Evolutionary conservation across 2,329 filamentous ascomycete species (phyloP).

Genomic region (Emmonsia crescens): DNA sequence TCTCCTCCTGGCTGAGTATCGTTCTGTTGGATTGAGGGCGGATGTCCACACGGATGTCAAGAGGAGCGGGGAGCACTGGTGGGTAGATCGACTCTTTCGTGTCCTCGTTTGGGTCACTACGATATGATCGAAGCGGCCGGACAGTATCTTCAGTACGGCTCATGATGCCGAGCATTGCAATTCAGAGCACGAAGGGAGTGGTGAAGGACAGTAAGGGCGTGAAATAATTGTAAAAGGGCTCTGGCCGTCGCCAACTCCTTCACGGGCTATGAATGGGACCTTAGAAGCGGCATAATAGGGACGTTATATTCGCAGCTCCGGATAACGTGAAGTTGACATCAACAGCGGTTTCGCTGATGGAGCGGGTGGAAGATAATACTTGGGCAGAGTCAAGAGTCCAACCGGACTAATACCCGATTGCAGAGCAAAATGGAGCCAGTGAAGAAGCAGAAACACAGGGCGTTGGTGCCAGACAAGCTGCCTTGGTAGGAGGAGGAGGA

Average conservation of each 20-base stretch:
- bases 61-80: constrained; percentile 18
- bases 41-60: constrained; percentile 23
- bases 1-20: constrained; percentile 33
- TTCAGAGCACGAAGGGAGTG: constrained; percentile 1
- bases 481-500: background rate
- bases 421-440: background rate
- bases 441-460: background rate
- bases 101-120: constrained; percentile 25
- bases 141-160: constrained; percentile 28
- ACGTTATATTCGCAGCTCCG: background rate
- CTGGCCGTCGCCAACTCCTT: constrained; percentile 6
- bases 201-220: background rate
- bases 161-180: constrained; percentile 26
- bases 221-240: background rate
- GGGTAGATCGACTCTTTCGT: constrained; percentile 21
- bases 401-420: background rate
- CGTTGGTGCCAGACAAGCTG: background rate
- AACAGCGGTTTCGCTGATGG: background rate
- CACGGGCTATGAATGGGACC: constrained; percentile 3
- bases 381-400: background rate
- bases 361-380: background rate
- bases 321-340: background rate
- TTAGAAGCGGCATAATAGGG: constrained; percentile 10
- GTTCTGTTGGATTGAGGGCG: constrained; percentile 18
- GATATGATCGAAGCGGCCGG: constrained; percentile 23